These are phyloP conservation scores for Ceratocystis lukuohia DNA, from an alignment of 2,329 filamentous ascomycete genomes.

Conservation along the genomic window DNA sequence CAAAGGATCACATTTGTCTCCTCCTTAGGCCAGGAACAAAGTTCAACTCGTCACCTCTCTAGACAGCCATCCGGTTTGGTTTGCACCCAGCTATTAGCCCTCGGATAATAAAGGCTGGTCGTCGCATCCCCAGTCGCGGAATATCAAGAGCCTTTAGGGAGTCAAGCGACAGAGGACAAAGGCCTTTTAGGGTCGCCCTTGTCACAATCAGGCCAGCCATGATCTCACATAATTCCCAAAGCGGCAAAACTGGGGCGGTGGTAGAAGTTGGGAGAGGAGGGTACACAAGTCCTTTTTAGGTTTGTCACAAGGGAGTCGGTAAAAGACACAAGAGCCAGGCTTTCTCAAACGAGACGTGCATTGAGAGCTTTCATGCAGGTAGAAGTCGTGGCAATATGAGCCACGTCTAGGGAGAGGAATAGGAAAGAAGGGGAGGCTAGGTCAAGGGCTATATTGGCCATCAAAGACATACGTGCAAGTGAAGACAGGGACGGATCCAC, in stretches of 20 bases:
- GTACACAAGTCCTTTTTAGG: neutral
- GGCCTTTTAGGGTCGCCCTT: too few relatives aligned
- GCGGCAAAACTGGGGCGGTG: neutral
- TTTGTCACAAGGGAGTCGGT: neutral
- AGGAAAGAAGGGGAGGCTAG: neutral
- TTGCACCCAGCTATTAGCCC: too few relatives aligned
- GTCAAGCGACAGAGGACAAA: too few relatives aligned
- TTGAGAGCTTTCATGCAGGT: constrained; percentile 1
- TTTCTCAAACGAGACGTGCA: neutral
- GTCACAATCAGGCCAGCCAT: neutral
- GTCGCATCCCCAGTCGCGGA: too few relatives aligned
- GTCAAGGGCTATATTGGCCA: neutral
- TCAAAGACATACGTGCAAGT: neutral
- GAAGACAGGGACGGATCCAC: neutral
- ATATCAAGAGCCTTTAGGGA: too few relatives aligned
- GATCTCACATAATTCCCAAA: neutral
- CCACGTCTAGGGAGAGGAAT: neutral
- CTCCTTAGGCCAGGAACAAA: too few relatives aligned
- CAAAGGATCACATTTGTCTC: too few relatives aligned
- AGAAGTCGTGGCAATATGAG: neutral
- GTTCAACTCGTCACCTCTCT: too few relatives aligned
- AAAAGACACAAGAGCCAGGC: neutral
- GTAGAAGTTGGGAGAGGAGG: neutral
- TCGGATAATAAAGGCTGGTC: too few relatives aligned
- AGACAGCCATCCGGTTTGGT: too few relatives aligned